Conservation (phyloP, 306 rosid species). For the Lathyrus aphaca region DNA sequence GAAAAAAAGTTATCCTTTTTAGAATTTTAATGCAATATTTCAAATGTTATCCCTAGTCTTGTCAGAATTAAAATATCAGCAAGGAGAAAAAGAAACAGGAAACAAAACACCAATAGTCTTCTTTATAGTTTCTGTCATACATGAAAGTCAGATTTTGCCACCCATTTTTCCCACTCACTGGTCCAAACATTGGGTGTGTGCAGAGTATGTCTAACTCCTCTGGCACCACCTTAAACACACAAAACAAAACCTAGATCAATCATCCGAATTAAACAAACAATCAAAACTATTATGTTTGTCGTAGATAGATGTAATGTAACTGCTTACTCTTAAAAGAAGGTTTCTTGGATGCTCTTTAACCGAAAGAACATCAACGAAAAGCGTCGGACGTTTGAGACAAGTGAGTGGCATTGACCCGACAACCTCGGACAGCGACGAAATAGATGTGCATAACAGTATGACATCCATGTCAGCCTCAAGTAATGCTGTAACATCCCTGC, state of each 20-base stretch:
- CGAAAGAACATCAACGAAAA: conserved; percentile 68
- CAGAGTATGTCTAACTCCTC: too few relatives aligned
- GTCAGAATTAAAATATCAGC: conserved; percentile 19
- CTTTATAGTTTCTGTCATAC: conserved; percentile 95
- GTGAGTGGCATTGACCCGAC: too few relatives aligned
- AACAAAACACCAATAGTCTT: conserved; percentile 71
- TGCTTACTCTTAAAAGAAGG: conserved; percentile 47
- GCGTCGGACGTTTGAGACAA: too few relatives aligned
- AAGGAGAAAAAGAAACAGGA: conserved; percentile 1
- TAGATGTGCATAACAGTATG: conserved; percentile 60
- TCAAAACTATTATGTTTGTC: not conserved
- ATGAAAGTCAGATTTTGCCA: too few relatives aligned
- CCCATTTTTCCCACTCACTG: too few relatives aligned
- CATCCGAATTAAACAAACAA: too few relatives aligned
- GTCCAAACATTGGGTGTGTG: too few relatives aligned
- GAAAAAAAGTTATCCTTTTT: conserved; percentile 32
- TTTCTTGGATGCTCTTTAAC: conserved; percentile 70
- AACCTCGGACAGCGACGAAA: conserved; percentile 53
- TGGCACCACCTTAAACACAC: too few relatives aligned
- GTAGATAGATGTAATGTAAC: not conserved
- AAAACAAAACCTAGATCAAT: too few relatives aligned
- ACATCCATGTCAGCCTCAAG: conserved; percentile 58
- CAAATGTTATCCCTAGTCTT: conserved; percentile 24
- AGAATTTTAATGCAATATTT: conserved; percentile 31
- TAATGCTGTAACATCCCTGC: conserved; percentile 39